Conservation (phyloP, 257 asterid species). For the Solanum habrochaites region DNA sequence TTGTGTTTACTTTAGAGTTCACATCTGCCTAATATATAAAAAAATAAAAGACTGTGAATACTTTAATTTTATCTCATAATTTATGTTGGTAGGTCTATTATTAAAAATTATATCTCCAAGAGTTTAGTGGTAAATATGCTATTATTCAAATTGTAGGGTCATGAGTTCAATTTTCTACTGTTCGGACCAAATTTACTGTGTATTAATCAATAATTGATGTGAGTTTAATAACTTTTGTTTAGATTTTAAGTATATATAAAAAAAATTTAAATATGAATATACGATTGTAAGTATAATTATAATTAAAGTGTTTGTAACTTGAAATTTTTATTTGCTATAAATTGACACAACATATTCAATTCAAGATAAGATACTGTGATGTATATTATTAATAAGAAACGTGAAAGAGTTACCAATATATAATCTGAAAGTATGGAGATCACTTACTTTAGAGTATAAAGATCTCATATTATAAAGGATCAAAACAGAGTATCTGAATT, state of each 20-base stretch:
- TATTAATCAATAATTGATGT: background rate
- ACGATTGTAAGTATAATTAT: no score
- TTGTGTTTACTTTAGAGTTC: background rate
- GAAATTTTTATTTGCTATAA: background rate
- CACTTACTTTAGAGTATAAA: background rate
- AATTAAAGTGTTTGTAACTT: no score
- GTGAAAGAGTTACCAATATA: background rate
- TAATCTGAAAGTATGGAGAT: background rate
- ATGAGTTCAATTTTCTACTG: background rate
- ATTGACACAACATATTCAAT: background rate
- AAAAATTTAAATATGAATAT: no score
- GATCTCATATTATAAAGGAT: background rate
- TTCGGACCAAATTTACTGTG: fast-evolving
- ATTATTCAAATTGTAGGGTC: background rate
- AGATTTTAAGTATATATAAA: no score
- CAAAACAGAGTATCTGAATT: background rate
- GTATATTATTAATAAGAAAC: background rate
- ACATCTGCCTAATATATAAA: background rate
- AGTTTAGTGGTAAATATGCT: background rate
- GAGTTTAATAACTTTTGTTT: background rate
- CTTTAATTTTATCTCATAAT: background rate
- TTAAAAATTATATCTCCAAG: background rate
- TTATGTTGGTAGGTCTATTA: background rate
- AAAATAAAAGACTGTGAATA: background rate
- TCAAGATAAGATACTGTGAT: background rate